Evolutionary conservation across 768 basidiomycete genomes (phyloP).

Genomic region (Auriscalpium microsporum): DNA sequence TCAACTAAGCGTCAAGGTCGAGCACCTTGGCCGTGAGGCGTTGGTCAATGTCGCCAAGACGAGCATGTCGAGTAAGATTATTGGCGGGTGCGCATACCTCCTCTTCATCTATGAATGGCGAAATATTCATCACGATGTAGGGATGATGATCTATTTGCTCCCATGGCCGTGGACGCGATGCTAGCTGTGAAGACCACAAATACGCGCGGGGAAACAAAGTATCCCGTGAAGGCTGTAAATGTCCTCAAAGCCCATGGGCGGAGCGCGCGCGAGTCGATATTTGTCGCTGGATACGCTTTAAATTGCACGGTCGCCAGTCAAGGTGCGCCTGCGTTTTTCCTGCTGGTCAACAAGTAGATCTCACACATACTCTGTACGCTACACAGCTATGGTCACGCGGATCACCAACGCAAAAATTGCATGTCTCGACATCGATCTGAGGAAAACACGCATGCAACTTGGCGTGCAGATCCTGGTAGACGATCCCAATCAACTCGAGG

Average conservation of each 20-base stretch:
- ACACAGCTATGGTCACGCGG: conserved; percentile 93
- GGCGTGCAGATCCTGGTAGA: conserved; percentile 97
- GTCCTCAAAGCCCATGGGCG: conserved; percentile 95
- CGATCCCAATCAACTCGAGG: conserved; percentile 92
- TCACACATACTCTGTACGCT: not conserved
- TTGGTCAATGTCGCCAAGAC: conserved; percentile 96
- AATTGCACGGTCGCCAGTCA: conserved; percentile 99
- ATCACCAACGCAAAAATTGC: conserved; percentile 94
- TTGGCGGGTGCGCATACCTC: conserved; percentile 68
- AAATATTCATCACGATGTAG: conserved; percentile 31
- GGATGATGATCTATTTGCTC: conserved; percentile 95
- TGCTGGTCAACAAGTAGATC: not conserved
- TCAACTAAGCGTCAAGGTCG: conserved; percentile 91
- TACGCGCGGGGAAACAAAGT: conserved; percentile 90
- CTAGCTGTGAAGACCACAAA: conserved; percentile 93
- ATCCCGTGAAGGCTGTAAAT: conserved; percentile 99
- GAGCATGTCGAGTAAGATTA: conserved; percentile 98
- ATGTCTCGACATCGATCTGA: conserved; percentile 95
- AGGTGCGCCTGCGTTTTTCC: conserved; percentile 42
- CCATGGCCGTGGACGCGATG: conserved; percentile 99
- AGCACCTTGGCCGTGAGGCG: conserved; percentile 83
- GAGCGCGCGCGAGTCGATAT: conserved; percentile 90
- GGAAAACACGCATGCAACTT: conserved; percentile 94
- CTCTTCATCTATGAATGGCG: not conserved
- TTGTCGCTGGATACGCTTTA: conserved; percentile 92